Percentiles rank a stretch among this genome's conserved stretches.
Conservation (phyloP, 108 stramenopile genomes). For the Nannochloropsis gaditana region DNA sequence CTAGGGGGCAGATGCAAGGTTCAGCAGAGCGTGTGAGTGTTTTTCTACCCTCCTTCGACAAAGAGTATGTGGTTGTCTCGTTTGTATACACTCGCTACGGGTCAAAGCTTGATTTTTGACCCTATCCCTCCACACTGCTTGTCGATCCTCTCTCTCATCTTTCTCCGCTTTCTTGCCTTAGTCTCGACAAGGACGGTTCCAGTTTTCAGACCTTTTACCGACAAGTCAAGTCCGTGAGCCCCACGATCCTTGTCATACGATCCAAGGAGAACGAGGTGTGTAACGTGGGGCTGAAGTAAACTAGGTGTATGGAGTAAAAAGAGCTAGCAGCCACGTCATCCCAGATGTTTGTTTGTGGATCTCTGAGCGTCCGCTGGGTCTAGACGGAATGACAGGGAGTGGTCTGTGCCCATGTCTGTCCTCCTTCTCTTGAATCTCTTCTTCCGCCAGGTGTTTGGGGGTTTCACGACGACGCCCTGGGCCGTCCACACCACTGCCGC, state of each 20-base stretch:
- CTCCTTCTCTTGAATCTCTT: background rate
- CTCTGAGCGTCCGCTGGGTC: too few species aligned
- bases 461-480: background rate
- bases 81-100: too few species aligned
- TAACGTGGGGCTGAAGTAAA: background rate
- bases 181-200: background rate
- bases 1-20: background rate
- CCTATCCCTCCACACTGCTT: background rate
- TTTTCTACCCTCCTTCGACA: too few species aligned
- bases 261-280: background rate
- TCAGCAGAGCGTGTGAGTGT: too few species aligned
- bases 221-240: slow-evolving; percentile 16
- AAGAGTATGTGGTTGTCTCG: too few species aligned
- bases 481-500: slow-evolving; percentile 7
- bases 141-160: background rate
- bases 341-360: too few species aligned
- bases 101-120: background rate
- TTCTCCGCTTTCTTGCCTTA: background rate
- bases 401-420: background rate
- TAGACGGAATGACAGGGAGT: too few species aligned
- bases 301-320: too few species aligned
- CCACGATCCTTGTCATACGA: slow-evolving; percentile 1
- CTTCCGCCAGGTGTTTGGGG: background rate
- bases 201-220: background rate
- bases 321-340: too few species aligned